These are phyloP conservation scores for Mycena albidolilacea DNA, from an alignment of 768 basidiomycete genomes.

Conservation along the genomic window DNA sequence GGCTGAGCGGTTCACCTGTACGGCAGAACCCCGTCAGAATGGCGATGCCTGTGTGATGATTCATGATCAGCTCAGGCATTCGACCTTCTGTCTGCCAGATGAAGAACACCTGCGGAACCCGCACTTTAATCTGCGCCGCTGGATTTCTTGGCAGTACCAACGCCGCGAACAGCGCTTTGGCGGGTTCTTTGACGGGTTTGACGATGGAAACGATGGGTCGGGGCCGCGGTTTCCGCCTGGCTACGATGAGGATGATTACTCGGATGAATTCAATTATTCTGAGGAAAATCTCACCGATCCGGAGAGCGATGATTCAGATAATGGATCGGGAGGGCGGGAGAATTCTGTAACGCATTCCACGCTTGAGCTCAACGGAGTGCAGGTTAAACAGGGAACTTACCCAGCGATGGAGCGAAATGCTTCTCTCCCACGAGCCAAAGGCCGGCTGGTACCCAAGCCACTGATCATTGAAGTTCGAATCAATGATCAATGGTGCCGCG, in stretches of 20 bases:
- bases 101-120: not conserved
- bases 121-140: not conserved
- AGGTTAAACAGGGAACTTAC: not conserved
- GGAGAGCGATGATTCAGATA: slow-evolving; percentile 1
- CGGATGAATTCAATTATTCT: not conserved
- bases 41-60: not conserved
- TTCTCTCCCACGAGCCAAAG: not conserved
- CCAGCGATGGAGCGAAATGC: not conserved
- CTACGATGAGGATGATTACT: not conserved
- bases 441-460: not conserved
- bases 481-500: slow-evolving; percentile 48
- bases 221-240: not conserved
- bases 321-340: slow-evolving; percentile 4
- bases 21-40: not conserved
- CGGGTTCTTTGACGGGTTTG: not conserved
- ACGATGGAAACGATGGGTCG: not conserved
- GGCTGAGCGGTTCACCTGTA: not conserved
- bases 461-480: slow-evolving; percentile 44
- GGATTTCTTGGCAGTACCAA: not conserved
- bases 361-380: not conserved
- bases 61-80: not conserved
- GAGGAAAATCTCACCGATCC: not conserved
- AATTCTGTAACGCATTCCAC: not conserved
- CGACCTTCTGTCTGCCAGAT: not conserved
- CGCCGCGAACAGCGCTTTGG: not conserved